These are phyloP conservation scores for Backusella circina DNA, from an alignment of 192 early-diverging fungal species.

Conservation along the genomic window DNA sequence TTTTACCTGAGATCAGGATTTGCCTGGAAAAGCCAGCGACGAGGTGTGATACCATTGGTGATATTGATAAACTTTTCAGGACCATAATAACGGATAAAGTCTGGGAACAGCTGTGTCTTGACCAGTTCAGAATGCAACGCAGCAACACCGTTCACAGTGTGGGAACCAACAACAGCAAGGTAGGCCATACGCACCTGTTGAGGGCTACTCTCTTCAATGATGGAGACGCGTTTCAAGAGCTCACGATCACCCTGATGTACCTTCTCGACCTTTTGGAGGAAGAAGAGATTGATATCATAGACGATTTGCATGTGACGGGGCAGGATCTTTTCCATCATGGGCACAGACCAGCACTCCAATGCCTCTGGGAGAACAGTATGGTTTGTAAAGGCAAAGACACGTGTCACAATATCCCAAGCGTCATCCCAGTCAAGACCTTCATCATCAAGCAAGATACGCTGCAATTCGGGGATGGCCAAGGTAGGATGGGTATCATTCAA, in stretches of 20 bases:
- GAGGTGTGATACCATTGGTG: slow-evolving; percentile 96
- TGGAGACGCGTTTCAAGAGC: slow-evolving; percentile 80
- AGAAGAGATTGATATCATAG: slow-evolving; percentile 98
- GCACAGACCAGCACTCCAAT: slow-evolving; percentile 96
- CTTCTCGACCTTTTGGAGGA: slow-evolving; percentile 93
- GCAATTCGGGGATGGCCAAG: slow-evolving; percentile 92
- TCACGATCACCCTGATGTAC: slow-evolving; percentile 83
- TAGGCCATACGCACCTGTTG: slow-evolving; percentile 97
- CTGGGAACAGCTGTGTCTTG: slow-evolving; percentile 79
- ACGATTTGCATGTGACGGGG: slow-evolving; percentile 98
- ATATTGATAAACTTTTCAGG: slow-evolving; percentile 90
- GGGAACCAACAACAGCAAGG: slow-evolving; percentile 90
- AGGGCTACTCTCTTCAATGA: slow-evolving; percentile 89
- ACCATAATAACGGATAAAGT: slow-evolving; percentile 88
- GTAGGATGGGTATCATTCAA: slow-evolving; percentile 99
- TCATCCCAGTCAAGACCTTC: slow-evolving; percentile 91
- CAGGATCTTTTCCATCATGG: slow-evolving; percentile 87
- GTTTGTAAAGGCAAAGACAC: slow-evolving; percentile 96
- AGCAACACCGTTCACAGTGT: slow-evolving; percentile 96
- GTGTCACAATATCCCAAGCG: slow-evolving; percentile 87
- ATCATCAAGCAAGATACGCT: slow-evolving; percentile 90
- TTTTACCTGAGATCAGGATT: slow-evolving; percentile 73
- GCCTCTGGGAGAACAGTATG: slow-evolving; percentile 99
- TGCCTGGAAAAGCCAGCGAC: slow-evolving; percentile 95
- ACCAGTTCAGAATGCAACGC: slow-evolving; percentile 80